phyloP scores from a whole-genome alignment of 139 green algal genomes.

The Bryopsis sp. region DNA sequence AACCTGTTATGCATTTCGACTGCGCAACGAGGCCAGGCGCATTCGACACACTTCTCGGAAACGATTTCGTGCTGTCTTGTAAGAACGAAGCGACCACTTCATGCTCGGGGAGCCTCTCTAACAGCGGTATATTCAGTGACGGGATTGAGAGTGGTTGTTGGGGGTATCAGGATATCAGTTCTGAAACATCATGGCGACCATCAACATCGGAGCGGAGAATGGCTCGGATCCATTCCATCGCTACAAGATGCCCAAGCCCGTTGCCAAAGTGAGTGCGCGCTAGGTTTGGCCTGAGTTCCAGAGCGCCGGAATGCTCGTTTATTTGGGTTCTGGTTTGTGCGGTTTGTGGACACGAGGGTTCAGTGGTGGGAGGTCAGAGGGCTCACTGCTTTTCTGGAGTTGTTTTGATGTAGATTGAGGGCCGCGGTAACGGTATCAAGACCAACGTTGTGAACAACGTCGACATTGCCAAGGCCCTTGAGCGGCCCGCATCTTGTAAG shows the following conservation, averaged over 20 bases:
- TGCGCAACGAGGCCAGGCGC: too few species aligned
- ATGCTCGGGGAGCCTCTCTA: too few species aligned
- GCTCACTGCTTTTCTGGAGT: not conserved
- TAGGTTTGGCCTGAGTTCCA: too few species aligned
- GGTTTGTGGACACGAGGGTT: not conserved
- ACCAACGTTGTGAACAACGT: conserved; percentile 99
- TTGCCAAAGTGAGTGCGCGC: conserved; percentile 58
- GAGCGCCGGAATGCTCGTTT: too few species aligned
- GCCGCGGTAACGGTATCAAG: conserved; percentile 97
- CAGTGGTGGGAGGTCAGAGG: not conserved
- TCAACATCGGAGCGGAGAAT: conserved; percentile 85
- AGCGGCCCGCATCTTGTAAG: conserved; percentile 82
- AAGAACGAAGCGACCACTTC: too few species aligned
- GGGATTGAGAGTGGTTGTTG: too few species aligned
- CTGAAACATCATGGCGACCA: not conserved
- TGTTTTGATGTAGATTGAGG: conserved; percentile 74
- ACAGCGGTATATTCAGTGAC: too few species aligned
- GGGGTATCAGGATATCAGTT: too few species aligned
- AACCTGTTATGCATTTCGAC: too few species aligned
- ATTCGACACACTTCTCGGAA: too few species aligned
- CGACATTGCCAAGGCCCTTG: conserved; percentile 95
- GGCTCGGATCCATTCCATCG: conserved; percentile 68
- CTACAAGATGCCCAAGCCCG: conserved; percentile 98
- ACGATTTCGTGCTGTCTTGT: too few species aligned
- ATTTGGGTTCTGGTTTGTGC: not conserved